Evolutionary conservation across 441 rosid species (phyloP).

Genomic region (Daphne laureola): DNA sequence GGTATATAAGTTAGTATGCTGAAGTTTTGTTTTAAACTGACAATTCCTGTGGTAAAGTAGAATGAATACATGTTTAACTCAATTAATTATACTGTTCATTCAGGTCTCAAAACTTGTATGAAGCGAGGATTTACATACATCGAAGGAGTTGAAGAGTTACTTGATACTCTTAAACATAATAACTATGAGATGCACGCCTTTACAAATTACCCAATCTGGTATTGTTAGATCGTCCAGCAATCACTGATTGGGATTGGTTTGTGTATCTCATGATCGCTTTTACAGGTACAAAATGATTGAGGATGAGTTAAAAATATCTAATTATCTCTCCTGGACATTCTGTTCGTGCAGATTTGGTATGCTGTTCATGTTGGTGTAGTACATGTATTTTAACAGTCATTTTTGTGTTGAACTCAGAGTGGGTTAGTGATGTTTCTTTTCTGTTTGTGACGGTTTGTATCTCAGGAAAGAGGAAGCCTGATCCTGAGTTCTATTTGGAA

Average conservation of each 20-base stretch:
- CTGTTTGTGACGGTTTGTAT: conserved; percentile 7
- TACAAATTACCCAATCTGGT: conserved; percentile 90
- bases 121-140: conserved; percentile 59
- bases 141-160: conserved; percentile 72
- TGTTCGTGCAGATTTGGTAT: conserved; percentile 72
- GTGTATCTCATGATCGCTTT: conserved; percentile 14
- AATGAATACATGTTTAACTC: no score
- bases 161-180: conserved; percentile 38
- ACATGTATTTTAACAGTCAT: no score
- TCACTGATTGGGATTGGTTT: conserved; percentile 6
- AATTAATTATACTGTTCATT: not conserved
- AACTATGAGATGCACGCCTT: conserved; percentile 87
- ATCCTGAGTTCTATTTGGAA: conserved; percentile 56
- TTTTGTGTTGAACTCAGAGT: no score
- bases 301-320: conserved; percentile 65
- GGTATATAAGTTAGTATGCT: no score
- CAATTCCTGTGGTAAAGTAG: no score
- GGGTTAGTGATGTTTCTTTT: not conserved
- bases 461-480: conserved; percentile 92
- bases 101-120: conserved; percentile 78
- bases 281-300: conserved; percentile 69
- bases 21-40: no score
- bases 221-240: conserved; percentile 9
- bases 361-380: conserved; percentile 8
- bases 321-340: conserved; percentile 82